Evolutionary conservation across 441 rosid genomes (phyloP).

Genomic region (Pelargonium australe): DNA sequence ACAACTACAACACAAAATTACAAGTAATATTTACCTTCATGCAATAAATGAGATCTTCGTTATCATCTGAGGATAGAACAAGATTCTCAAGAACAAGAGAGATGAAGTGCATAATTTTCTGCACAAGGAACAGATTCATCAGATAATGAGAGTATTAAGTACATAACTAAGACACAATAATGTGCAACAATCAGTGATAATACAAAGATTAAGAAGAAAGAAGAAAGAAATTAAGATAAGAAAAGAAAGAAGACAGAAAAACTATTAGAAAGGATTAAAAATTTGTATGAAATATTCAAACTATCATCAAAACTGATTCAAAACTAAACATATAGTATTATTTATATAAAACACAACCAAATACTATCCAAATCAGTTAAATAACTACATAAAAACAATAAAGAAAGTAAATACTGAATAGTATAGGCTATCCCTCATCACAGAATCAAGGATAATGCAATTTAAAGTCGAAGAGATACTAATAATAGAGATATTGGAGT

Average conservation of each 20-base stretch:
- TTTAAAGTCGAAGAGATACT: conserved; percentile 11
- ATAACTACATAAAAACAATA: no score
- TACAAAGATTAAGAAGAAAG: no score
- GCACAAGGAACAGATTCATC: conserved; percentile 27
- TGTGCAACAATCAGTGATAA: no score
- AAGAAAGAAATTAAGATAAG: no score
- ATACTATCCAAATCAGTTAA: no score
- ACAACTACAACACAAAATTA: not conserved
- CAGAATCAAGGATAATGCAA: conserved; percentile 9
- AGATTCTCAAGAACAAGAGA: conserved; percentile 88
- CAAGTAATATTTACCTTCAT: conserved; percentile 52
- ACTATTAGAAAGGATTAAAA: no score
- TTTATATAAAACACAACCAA: no score
- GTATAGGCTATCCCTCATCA: not conserved
- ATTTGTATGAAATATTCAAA: no score
- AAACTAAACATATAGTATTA: no score
- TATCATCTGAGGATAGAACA: conserved; percentile 83
- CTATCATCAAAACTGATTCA: no score
- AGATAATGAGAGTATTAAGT: conserved; percentile 22
- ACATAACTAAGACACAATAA: not conserved
- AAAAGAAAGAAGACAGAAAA: no score
- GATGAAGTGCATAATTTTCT: conserved; percentile 86
- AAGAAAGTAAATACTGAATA: no score
- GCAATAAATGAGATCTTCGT: conserved; percentile 90
- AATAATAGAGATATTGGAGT: not conserved